phyloP scores from a whole-genome alignment of 306 rosid species.

The Vicia faba region DNA sequence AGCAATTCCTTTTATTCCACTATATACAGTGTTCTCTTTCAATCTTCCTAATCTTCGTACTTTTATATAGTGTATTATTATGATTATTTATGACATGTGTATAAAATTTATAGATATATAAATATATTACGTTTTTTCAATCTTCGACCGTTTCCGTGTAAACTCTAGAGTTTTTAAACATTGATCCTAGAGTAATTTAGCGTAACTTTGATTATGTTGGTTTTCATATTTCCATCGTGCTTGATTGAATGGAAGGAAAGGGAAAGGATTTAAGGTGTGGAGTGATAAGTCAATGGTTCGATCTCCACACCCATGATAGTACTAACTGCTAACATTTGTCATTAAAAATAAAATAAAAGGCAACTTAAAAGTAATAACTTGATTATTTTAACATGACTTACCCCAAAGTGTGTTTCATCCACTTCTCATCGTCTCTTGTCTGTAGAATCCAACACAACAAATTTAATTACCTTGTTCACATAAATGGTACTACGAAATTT shows the following conservation, averaged over 20 bases:
- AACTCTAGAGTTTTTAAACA: too few relatives aligned
- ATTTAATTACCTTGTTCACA: conserved; percentile 25
- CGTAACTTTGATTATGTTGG: too few relatives aligned
- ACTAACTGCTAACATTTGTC: neutral
- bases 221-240: neutral
- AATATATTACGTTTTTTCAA: too few relatives aligned
- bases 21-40: too few relatives aligned
- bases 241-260: neutral
- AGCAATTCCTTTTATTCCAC: too few relatives aligned
- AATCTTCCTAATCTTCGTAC: too few relatives aligned
- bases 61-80: too few relatives aligned
- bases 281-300: neutral
- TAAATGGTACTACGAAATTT: conserved; percentile 1
- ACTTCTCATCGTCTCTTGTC: conserved; percentile 90
- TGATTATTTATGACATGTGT: too few relatives aligned
- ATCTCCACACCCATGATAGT: neutral
- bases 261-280: neutral
- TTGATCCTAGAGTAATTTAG: too few relatives aligned
- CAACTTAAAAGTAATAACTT: neutral
- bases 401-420: conserved; percentile 97
- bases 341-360: neutral
- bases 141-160: too few relatives aligned
- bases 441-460: conserved; percentile 51
- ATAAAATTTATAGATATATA: too few relatives aligned
- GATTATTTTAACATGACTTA: conserved; percentile 46